Base-by-base conservation (phyloP, 441 rosid species). In the Gossypium lobatum region DNA sequence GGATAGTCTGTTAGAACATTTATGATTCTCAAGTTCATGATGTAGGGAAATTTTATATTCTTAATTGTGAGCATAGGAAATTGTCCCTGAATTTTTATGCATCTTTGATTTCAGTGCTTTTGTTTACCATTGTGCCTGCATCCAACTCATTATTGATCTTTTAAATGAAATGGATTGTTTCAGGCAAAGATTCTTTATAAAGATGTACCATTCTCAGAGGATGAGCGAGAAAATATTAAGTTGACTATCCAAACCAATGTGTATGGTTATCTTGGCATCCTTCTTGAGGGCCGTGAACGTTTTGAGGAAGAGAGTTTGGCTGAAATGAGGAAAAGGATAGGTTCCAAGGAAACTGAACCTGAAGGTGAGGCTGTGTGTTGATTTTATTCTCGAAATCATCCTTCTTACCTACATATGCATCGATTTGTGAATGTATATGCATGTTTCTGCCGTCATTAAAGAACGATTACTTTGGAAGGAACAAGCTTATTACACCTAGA, bases 181-280 rank as follows among this genome's bases (percentile, higher is more conserved):
- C 89, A 95, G 99, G 97, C 97, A 69, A 95, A 91, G 85, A 89
- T 95, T 77, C 92, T 90, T 53, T 90, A 93, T 64, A 85, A 88
- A 81, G 88, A 84, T 28, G 73, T 88, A 64, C 95, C 99, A 48
- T 95, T 95, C 82, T 79, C 92, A 3, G 96, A 93, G 62, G 92
- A 91, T 70, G 98, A 95, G 80, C 89, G 89, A 60, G 84, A 93
- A 78, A 86, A 84, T 31, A 87, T 95, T 37, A 95, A 87, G 85
- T 75, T 88, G 80, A 87, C 83, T 58, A 91, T 93, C 82, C 99
- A 93, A 82, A 88, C 91, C 81, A 95, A 95, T 74, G 91, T 89
- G 45, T 95, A 90, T 28, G 84, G 90, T 45, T 95, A 93, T 85
- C 91, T 95, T 73, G 97, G 95, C 70, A 83, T 91, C 69, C 91